phyloP scores from a whole-genome alignment of 805 yeast species.

The Ogataea thermomethanolica region DNA sequence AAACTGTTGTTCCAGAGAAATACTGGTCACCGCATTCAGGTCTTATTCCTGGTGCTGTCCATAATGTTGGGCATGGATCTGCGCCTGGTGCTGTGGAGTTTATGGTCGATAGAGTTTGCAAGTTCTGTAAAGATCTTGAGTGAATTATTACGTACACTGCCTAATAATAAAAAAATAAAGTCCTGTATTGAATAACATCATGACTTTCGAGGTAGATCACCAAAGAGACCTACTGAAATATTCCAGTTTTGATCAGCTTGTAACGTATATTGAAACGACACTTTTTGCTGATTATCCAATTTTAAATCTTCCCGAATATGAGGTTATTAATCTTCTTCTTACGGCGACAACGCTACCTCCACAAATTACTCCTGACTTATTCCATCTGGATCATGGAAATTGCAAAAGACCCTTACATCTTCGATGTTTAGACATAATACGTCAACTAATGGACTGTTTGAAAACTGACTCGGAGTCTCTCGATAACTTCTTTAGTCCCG shows the following conservation, averaged over 20 bases:
- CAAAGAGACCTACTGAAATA: conserved; percentile 15
- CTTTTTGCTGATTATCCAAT: conserved; percentile 23
- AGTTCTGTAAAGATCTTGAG: conserved; percentile 6
- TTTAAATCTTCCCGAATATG: conserved; percentile 32
- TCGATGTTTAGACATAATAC: conserved; percentile 34
- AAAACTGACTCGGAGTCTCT: conserved; percentile 5
- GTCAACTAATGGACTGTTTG: conserved; percentile 9
- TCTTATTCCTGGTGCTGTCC: conserved; percentile 56
- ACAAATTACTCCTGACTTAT: conserved; percentile 23
- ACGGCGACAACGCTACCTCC: conserved; percentile 36
- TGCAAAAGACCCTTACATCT: conserved; percentile 26
- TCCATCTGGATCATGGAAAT: conserved; percentile 26
- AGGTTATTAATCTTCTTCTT: conserved; percentile 33
- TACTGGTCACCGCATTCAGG: conserved; percentile 55
- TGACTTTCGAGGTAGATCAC: conserved; percentile 12
- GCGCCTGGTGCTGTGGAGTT: conserved; percentile 30
- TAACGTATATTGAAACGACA: conserved; percentile 34
- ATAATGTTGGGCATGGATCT: conserved; percentile 46
- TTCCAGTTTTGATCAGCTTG: conserved; percentile 34
- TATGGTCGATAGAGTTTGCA: conserved; percentile 7
- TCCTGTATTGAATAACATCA: background rate
- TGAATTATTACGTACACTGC: background rate
- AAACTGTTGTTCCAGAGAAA: conserved; percentile 35
- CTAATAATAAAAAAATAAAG: background rate
- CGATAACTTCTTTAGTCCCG: conserved; percentile 28